These are phyloP conservation scores for Colletotrichum tamarilloi DNA, from an alignment of 2,329 filamentous ascomycete species.

Conservation along the genomic window DNA sequence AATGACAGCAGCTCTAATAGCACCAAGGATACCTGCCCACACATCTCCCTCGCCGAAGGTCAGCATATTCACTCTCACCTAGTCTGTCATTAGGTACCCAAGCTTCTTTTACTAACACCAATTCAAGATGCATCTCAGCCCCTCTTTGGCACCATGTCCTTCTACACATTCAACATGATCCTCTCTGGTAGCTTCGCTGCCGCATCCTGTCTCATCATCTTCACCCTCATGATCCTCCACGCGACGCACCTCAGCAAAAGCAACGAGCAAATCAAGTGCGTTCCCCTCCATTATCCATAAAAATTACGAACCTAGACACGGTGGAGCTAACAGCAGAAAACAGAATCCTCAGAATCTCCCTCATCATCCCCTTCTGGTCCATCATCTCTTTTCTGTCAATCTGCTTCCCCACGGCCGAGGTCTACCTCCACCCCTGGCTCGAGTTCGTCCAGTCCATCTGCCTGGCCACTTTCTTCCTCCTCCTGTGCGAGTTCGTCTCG, in stretches of 20 bases:
- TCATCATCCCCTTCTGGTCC: constrained; percentile 52
- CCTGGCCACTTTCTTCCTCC: constrained; percentile 55
- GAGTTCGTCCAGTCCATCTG: constrained; percentile 53
- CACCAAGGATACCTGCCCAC: constrained; percentile 10
- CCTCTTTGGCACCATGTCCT: constrained; percentile 27
- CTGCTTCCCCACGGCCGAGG: constrained; percentile 47
- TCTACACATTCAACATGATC: constrained; percentile 47
- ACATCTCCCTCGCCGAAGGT: constrained; percentile 21
- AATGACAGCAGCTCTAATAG: not conserved
- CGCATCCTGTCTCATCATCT: constrained; percentile 44
- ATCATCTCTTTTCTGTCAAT: constrained; percentile 52
- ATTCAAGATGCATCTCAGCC: constrained; percentile 1
- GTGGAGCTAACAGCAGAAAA: not conserved
- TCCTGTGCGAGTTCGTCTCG: constrained; percentile 55
- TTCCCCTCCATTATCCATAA: too few species aligned
- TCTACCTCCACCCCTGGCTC: constrained; percentile 53
- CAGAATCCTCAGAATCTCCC: constrained; percentile 50
- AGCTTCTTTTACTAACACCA: not conserved
- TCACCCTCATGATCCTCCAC: constrained; percentile 47
- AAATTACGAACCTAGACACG: too few species aligned
- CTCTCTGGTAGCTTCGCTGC: constrained; percentile 48
- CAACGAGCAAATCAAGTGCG: constrained; percentile 52
- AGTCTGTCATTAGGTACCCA: too few species aligned
- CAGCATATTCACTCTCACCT: not conserved
- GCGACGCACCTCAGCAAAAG: constrained; percentile 53